Evolutionary conservation across 345 rosid genomes (phyloP).

Genomic region (Acer saccharum): DNA sequence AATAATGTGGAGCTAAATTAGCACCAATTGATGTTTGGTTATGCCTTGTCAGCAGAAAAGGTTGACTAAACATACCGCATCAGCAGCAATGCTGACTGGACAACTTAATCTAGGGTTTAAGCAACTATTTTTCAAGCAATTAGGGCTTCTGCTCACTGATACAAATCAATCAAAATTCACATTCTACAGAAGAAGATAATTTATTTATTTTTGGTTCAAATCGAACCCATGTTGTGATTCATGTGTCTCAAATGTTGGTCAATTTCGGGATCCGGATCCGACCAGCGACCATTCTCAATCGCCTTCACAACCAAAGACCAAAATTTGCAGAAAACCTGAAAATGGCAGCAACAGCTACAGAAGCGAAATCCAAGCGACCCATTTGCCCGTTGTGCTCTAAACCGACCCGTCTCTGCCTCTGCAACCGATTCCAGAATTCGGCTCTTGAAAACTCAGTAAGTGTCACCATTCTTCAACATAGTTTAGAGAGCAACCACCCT

Average conservation of each 20-base stretch:
- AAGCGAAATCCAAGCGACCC: constrained; percentile 54
- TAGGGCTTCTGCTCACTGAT: not conserved
- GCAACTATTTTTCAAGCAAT: not conserved
- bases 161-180: not conserved
- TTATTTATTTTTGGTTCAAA: too few relatives aligned
- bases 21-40: too few relatives aligned
- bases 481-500: constrained; percentile 72
- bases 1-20: too few relatives aligned
- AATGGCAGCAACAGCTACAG: constrained; percentile 36
- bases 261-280: constrained; percentile 37
- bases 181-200: not conserved
- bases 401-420: constrained; percentile 67
- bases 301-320: not conserved
- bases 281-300: not conserved
- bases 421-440: constrained; percentile 50
- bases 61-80: too few relatives aligned
- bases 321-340: constrained; percentile 36
- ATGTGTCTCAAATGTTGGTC: constrained; percentile 16
- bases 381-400: constrained; percentile 70
- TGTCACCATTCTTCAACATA: constrained; percentile 80
- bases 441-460: constrained; percentile 62
- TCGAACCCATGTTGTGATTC: not conserved
- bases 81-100: not conserved
- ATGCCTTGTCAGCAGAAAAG: too few relatives aligned
- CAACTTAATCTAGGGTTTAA: not conserved